Conservation (phyloP, 1,284 basidiomycete species). For the Mycena sp. region DNA sequence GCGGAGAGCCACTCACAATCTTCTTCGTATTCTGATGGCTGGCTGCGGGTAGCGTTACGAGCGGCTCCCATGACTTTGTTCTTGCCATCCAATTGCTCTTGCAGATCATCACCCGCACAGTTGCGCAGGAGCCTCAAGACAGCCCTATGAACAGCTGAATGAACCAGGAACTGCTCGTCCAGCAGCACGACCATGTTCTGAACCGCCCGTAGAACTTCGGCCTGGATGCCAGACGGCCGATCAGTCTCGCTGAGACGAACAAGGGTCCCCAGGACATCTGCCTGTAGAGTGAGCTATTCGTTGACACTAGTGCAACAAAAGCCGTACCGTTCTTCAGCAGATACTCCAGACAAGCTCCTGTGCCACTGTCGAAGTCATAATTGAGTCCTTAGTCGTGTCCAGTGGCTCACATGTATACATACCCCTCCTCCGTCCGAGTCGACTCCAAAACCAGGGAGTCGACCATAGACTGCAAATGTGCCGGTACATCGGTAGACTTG, state of each 20-base stretch:
- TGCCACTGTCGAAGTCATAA: constrained; percentile 59
- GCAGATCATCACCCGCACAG: constrained; percentile 91
- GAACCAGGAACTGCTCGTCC: constrained; percentile 91
- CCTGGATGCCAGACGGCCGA: constrained; percentile 86
- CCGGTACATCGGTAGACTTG: constrained; percentile 82
- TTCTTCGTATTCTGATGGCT: constrained; percentile 86
- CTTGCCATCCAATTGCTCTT: constrained; percentile 83
- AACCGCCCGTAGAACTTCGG: constrained; percentile 83
- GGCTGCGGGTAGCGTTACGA: constrained; percentile 68
- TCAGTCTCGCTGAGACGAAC: constrained; percentile 87
- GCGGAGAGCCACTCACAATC: constrained; percentile 67
- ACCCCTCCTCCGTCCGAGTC: constrained; percentile 86
- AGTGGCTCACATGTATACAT: constrained; percentile 46
- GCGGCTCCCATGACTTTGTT: constrained; percentile 85
- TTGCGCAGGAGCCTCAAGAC: constrained; percentile 87
- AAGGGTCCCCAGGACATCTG: constrained; percentile 86
- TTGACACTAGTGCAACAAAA: constrained; percentile 10
- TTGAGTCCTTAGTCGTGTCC: constrained; percentile 3
- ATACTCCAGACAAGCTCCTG: constrained; percentile 91
- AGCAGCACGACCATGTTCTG: constrained; percentile 90
- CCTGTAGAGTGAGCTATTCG: neutral
- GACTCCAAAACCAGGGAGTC: constrained; percentile 90
- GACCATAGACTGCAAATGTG: constrained; percentile 83
- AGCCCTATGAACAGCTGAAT: constrained; percentile 90
- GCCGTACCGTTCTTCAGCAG: constrained; percentile 84